Evolutionary conservation across 2,329 filamentous ascomycete species (phyloP).

Genomic region (Aspergillus novoparasiticus): DNA sequence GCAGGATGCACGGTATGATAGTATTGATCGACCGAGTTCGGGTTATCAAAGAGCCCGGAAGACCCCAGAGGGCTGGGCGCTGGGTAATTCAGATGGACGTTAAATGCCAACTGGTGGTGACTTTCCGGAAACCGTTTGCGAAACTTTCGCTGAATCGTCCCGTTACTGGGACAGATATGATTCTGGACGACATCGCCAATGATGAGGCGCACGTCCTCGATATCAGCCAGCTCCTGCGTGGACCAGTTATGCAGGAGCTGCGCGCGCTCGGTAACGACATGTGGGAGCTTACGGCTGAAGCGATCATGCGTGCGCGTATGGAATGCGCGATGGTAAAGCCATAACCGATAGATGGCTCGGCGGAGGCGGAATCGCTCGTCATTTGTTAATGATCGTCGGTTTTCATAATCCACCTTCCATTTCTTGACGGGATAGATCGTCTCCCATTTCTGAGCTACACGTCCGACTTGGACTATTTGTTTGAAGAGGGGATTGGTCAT

Average conservation of each 20-base stretch:
- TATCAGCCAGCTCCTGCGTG: conserved; percentile 58
- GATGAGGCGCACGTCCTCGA: conserved; percentile 60
- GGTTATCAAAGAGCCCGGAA: conserved; percentile 11
- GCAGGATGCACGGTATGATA: conserved; percentile 28
- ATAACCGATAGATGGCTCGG: conserved; percentile 62
- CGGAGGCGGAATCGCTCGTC: conserved; percentile 56
- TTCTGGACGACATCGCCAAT: conserved; percentile 58
- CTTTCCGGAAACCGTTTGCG: conserved; percentile 57
- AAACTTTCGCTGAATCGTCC: conserved; percentile 61
- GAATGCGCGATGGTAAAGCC: conserved; percentile 63
- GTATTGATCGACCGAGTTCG: conserved; percentile 19
- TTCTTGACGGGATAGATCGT: conserved; percentile 65
- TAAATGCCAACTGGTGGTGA: conserved; percentile 54
- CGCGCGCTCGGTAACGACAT: conserved; percentile 54
- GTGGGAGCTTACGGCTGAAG: conserved; percentile 50
- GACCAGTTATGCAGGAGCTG: conserved; percentile 62
- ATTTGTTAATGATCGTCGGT: conserved; percentile 55
- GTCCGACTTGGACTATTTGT: conserved; percentile 58
- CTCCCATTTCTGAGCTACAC: conserved; percentile 60
- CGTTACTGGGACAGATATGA: conserved; percentile 65
- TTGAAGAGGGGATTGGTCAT: conserved; percentile 58
- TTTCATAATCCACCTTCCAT: conserved; percentile 61
- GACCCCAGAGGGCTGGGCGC: conserved; percentile 18
- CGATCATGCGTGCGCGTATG: conserved; percentile 56
- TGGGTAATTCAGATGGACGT: conserved; percentile 56